Percentiles rank a stretch among this genome's conserved stretches.
phyloP scores from a whole-genome alignment of 805 yeast genomes.

The Metschnikowia peoriensis region DNA sequence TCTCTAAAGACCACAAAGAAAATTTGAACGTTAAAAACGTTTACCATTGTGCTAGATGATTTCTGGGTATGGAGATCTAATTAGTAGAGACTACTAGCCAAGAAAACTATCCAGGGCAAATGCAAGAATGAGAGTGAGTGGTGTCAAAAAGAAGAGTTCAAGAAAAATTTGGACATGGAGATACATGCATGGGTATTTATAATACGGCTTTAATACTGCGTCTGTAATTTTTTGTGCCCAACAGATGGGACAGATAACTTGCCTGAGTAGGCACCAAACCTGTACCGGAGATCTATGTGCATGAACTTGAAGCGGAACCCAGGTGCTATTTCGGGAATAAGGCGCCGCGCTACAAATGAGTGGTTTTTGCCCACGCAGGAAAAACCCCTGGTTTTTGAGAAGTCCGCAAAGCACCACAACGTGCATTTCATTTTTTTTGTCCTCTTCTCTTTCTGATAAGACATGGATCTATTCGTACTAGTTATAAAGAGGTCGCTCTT shows the following conservation, averaged over 20 bases:
- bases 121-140: not conserved
- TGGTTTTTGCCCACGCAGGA: not conserved
- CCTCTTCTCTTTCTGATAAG: no score
- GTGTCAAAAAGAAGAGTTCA: not conserved
- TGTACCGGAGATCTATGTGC: not conserved
- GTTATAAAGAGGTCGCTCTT: no score
- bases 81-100: not conserved
- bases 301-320: not conserved
- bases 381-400: no score
- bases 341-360: not conserved
- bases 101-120: not conserved
- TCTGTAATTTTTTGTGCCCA: not conserved
- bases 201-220: not conserved
- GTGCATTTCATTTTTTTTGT: no score
- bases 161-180: not conserved
- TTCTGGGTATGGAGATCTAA: not conserved
- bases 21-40: conserved; percentile 69
- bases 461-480: no score
- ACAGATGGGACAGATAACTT: not conserved
- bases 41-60: conserved; percentile 31
- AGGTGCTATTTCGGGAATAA: not conserved
- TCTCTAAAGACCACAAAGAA: conserved; percentile 94
- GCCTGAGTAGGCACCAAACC: not conserved
- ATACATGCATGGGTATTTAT: not conserved
- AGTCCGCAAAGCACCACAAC: no score